Conservation (phyloP, 140 eudicot species). For the Ambrosia hybrid region DNA sequence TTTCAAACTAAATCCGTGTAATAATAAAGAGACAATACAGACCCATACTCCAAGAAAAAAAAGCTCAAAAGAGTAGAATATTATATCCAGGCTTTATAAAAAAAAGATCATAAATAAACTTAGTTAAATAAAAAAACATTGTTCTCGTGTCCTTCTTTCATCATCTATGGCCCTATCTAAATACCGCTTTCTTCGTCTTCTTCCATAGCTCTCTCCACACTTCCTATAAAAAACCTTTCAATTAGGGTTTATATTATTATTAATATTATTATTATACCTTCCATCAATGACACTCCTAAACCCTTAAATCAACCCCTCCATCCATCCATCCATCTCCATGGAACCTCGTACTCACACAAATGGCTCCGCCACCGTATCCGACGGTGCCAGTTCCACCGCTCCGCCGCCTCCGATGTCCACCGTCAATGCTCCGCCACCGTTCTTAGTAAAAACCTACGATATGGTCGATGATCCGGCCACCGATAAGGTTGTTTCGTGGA, state of each 20-base stretch:
- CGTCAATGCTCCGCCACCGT: conserved; percentile 74
- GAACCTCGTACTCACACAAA: conserved; percentile 22
- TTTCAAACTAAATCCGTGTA: too few relatives aligned
- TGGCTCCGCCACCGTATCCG: conserved; percentile 17
- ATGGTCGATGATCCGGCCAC: conserved; percentile 88
- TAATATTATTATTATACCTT: too few relatives aligned
- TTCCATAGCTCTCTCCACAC: conserved; percentile 35
- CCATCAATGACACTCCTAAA: conserved; percentile 26
- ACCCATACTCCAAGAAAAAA: too few relatives aligned
- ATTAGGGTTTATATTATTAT: conserved; percentile 25
- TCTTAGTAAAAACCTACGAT: conserved; percentile 79
- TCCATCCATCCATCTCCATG: too few relatives aligned
- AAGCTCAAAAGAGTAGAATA: too few relatives aligned
- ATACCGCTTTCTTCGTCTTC: conserved; percentile 25
- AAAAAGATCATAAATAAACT: background rate
- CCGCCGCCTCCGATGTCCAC: conserved; percentile 52
- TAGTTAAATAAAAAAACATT: background rate
- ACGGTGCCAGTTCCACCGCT: conserved; percentile 44
- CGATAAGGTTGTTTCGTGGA: conserved; percentile 85
- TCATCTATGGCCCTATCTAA: conserved; percentile 29
- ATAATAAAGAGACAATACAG: too few relatives aligned
- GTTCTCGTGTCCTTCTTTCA: conserved; percentile 28
- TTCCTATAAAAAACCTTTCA: conserved; percentile 14
- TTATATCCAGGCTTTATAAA: too few relatives aligned
- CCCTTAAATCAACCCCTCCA: conserved; percentile 15